Evolutionary conservation across 768 basidiomycete species (phyloP).

Genomic region (Hypholoma sublateritium): DNA sequence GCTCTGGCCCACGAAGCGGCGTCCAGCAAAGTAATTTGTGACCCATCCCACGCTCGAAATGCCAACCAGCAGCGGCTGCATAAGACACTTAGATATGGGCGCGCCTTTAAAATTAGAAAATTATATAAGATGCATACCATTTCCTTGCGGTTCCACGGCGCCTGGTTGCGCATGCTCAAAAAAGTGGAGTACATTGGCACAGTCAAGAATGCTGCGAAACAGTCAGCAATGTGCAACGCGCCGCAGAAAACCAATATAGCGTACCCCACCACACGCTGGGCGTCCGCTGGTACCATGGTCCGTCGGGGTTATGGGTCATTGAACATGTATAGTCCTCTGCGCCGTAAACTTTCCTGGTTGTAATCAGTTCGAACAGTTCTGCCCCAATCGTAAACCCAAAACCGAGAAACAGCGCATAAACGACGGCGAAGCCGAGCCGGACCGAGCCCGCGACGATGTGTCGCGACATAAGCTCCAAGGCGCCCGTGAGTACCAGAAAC

Average conservation of each 20-base stretch:
- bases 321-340: constrained; percentile 63
- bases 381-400: constrained; percentile 85
- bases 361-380: constrained; percentile 61
- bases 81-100: not conserved
- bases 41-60: constrained; percentile 76
- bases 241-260: constrained; percentile 18
- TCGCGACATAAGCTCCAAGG: constrained; percentile 76
- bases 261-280: constrained; percentile 73
- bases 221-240: not conserved
- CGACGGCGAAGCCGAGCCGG: constrained; percentile 73
- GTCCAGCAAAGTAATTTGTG: constrained; percentile 69
- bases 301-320: constrained; percentile 50
- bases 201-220: constrained; percentile 56
- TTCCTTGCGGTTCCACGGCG: constrained; percentile 56
- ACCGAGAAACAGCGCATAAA: constrained; percentile 77
- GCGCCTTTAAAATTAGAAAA: not conserved
- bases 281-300: constrained; percentile 74
- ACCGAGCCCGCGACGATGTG: constrained; percentile 87
- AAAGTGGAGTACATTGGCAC: constrained; percentile 71
- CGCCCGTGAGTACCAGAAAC: constrained; percentile 69
- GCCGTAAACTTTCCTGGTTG: constrained; percentile 42
- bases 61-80: constrained; percentile 47
- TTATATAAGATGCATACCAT: constrained; percentile 33
- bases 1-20: constrained; percentile 61
- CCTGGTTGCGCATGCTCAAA: constrained; percentile 64